A percentile compares a stretch with the other conserved stretches of the same genome.
Evolutionary conservation across 345 rosid species (phyloP).

Genomic region (Gynandropsis gynandra): DNA sequence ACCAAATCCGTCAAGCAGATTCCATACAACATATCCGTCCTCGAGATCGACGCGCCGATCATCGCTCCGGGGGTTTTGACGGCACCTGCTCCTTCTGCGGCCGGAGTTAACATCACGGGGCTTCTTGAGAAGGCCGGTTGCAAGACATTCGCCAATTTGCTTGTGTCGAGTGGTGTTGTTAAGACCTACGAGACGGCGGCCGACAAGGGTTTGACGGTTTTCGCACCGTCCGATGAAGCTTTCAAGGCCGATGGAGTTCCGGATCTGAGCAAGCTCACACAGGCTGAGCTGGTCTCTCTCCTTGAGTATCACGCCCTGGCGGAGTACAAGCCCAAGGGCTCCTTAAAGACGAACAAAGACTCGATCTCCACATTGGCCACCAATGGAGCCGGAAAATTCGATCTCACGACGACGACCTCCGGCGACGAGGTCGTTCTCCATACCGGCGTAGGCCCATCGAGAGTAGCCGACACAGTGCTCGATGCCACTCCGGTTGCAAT

Average conservation of each 20-base stretch:
- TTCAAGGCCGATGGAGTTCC: constrained; percentile 68
- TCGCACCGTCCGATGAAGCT: constrained; percentile 88
- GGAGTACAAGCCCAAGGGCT: constrained; percentile 56
- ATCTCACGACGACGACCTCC: constrained; percentile 44
- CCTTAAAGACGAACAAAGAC: constrained; percentile 51
- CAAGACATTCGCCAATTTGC: constrained; percentile 62
- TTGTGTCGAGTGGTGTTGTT: constrained; percentile 63
- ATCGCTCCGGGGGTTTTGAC: constrained; percentile 53
- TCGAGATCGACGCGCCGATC: constrained; percentile 62
- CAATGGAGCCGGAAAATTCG: constrained; percentile 66
- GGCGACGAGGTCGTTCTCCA: constrained; percentile 71
- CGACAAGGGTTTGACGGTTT: constrained; percentile 68
- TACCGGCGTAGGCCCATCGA: constrained; percentile 65
- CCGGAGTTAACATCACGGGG: constrained; percentile 56
- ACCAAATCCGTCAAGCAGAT: constrained; percentile 49
- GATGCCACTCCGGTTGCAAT: constrained; percentile 71
- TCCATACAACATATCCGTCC: constrained; percentile 61
- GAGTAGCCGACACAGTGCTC: constrained; percentile 61
- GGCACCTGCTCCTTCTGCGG: constrained; percentile 62
- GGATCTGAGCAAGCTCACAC: constrained; percentile 62
- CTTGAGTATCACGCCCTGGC: constrained; percentile 65
- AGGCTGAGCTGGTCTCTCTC: constrained; percentile 65
- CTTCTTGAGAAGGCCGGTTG: constrained; percentile 83
- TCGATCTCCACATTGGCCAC: constrained; percentile 67
- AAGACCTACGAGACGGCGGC: constrained; percentile 56